phyloP scores from a whole-genome alignment of 805 yeast species.

The Priceomyces carsonii region DNA sequence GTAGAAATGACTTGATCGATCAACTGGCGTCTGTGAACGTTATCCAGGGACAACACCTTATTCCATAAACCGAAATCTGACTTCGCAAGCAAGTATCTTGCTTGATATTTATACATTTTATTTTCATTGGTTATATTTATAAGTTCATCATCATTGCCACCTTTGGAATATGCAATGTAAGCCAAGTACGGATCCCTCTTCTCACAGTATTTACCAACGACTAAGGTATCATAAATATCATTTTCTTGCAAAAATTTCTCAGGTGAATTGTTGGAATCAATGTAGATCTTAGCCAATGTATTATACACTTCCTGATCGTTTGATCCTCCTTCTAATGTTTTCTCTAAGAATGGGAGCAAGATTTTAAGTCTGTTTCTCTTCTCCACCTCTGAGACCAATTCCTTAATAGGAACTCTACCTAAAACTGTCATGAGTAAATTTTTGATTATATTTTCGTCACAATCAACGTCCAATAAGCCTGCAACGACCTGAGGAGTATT shows the following conservation, averaged over 20 bases:
- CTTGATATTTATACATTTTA: constrained; percentile 98
- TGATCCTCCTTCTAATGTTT: constrained; percentile 79
- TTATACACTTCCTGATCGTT: constrained; percentile 91
- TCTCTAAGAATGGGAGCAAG: constrained; percentile 89
- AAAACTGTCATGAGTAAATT: constrained; percentile 77
- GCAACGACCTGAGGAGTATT: constrained; percentile 97
- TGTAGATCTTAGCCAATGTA: constrained; percentile 95
- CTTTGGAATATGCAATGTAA: constrained; percentile 95
- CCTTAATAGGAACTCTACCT: constrained; percentile 92
- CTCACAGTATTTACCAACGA: constrained; percentile 98
- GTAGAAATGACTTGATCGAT: constrained; percentile 94
- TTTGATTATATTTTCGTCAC: constrained; percentile 88
- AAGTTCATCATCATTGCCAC: constrained; percentile 86
- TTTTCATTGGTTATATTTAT: constrained; percentile 93
- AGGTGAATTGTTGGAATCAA: constrained; percentile 96
- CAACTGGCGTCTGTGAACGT: constrained; percentile 85
- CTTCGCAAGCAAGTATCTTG: constrained; percentile 87
- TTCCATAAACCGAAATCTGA: constrained; percentile 87
- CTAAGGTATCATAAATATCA: constrained; percentile 83
- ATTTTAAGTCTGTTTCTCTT: constrained; percentile 92
- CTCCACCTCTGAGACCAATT: constrained; percentile 91
- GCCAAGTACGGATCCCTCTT: constrained; percentile 98
- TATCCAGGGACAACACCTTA: constrained; percentile 71
- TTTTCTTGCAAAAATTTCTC: constrained; percentile 95
- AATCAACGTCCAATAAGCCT: constrained; percentile 93